Percentiles rank a stretch among this genome's conserved stretches.
phyloP scores from a whole-genome alignment of 495 filamentous ascomycete species.

The Aspergillus cavernicola region DNA sequence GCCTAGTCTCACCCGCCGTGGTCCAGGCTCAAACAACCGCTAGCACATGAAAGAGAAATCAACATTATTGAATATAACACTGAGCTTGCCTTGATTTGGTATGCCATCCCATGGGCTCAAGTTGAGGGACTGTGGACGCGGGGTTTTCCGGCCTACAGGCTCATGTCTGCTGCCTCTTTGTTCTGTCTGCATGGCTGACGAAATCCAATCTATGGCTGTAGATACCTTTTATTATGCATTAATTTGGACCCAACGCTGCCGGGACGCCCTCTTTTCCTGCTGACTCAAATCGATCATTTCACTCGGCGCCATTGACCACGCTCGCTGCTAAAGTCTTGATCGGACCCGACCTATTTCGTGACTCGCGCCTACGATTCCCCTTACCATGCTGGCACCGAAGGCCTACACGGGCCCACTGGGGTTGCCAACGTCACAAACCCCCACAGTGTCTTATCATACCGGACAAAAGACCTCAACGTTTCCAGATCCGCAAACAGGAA shows the following conservation, averaged over 20 bases:
- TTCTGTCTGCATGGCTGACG: constrained; percentile 3
- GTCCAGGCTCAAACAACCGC: constrained; percentile 6
- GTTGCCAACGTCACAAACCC: constrained; percentile 50
- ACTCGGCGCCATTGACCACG: neutral
- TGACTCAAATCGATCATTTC: neutral
- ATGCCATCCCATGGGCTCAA: neutral
- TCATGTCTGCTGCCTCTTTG: neutral
- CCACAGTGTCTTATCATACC: constrained; percentile 52
- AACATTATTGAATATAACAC: neutral
- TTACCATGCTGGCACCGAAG: constrained; percentile 81
- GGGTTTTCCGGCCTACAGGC: neutral
- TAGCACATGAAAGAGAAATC: neutral
- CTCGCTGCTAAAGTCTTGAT: neutral
- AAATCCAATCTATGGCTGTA: neutral
- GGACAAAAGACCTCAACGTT: constrained; percentile 50
- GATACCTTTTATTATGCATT: constrained; percentile 17
- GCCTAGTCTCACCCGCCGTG: constrained; percentile 4
- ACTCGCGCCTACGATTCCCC: neutral
- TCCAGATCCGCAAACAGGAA: constrained; percentile 55
- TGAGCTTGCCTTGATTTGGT: neutral
- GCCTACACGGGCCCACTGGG: constrained; percentile 65
- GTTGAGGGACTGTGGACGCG: neutral
- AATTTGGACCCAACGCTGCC: constrained; percentile 1
- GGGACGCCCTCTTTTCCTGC: constrained; percentile 1
- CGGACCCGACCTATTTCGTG: neutral